These are phyloP conservation scores for Trichoderma lentiforme DNA, from an alignment of 2,329 filamentous ascomycete species.

Conservation along the genomic window DNA sequence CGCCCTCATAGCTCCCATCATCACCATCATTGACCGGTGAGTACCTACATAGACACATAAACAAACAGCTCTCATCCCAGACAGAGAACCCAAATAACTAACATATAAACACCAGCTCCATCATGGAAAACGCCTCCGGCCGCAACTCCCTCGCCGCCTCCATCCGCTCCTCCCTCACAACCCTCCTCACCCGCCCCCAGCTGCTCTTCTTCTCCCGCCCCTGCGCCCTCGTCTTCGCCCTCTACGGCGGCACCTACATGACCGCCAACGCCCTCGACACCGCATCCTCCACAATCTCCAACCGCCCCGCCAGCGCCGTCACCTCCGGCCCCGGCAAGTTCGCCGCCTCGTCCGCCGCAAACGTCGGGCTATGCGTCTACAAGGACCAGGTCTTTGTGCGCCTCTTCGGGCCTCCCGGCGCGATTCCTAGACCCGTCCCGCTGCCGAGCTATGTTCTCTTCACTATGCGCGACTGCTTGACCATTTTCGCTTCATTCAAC, in stretches of 20 bases:
- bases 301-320: slow-evolving; percentile 56
- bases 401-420: slow-evolving; percentile 67
- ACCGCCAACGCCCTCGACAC: slow-evolving; percentile 89
- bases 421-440: slow-evolving; percentile 56
- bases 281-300: slow-evolving; percentile 58
- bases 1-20: slow-evolving; percentile 74
- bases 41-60: neutral
- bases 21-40: slow-evolving; percentile 84
- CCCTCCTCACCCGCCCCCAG: slow-evolving; percentile 59
- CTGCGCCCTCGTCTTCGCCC: slow-evolving; percentile 64
- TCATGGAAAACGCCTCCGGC: slow-evolving; percentile 80
- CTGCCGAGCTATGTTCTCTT: slow-evolving; percentile 73
- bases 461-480: slow-evolving; percentile 77
- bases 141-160: slow-evolving; percentile 57
- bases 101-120: slow-evolving; percentile 48
- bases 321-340: slow-evolving; percentile 80
- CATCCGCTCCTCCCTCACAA: slow-evolving; percentile 54
- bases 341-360: slow-evolving; percentile 72
- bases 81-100: neutral
- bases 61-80: neutral
- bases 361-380: slow-evolving; percentile 81
- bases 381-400: slow-evolving; percentile 84
- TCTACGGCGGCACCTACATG: slow-evolving; percentile 87
- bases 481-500: slow-evolving; percentile 91
- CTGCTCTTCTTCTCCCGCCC: slow-evolving; percentile 61